phyloP scores from a whole-genome alignment of 805 yeast species.

The Wickerhamiella azyma region DNA sequence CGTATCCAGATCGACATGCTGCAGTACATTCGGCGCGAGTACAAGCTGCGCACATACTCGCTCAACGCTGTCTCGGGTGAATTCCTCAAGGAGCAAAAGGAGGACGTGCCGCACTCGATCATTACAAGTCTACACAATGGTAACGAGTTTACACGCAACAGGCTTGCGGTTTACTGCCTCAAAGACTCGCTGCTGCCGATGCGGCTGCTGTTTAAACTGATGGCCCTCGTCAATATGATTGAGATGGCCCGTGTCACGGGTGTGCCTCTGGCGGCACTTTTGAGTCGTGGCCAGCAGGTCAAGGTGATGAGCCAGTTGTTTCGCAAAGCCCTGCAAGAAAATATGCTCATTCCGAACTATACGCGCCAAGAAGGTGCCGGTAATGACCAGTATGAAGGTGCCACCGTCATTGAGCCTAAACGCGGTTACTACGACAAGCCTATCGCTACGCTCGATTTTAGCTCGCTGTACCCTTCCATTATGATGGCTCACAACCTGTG shows the following conservation, averaged over 20 bases:
- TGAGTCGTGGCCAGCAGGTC: constrained; percentile 93
- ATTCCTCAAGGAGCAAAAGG: constrained; percentile 89
- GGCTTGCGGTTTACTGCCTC: constrained; percentile 92
- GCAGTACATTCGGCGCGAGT: constrained; percentile 88
- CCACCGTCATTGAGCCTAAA: constrained; percentile 93
- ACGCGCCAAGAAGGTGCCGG: constrained; percentile 58
- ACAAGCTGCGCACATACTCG: constrained; percentile 86
- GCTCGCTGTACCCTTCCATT: constrained; percentile 92
- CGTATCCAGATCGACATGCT: constrained; percentile 87
- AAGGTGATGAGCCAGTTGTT: constrained; percentile 92
- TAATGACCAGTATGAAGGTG: constrained; percentile 96
- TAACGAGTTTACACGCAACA: constrained; percentile 76
- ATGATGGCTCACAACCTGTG: constrained; percentile 99
- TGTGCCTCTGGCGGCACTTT: constrained; percentile 82
- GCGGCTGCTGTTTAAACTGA: constrained; percentile 75
- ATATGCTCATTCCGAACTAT: constrained; percentile 83
- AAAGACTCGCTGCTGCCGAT: constrained; percentile 92
- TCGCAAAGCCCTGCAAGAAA: constrained; percentile 78
- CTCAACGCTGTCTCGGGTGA: constrained; percentile 90
- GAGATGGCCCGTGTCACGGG: constrained; percentile 99
- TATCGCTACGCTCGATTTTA: constrained; percentile 94
- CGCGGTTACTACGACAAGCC: constrained; percentile 96
- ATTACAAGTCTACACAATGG: constrained; percentile 93
- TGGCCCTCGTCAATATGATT: constrained; percentile 93
- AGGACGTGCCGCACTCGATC: constrained; percentile 94